Conservation (phyloP, 192 early-diverging fungal genomes). For the Podila epicladia region DNA sequence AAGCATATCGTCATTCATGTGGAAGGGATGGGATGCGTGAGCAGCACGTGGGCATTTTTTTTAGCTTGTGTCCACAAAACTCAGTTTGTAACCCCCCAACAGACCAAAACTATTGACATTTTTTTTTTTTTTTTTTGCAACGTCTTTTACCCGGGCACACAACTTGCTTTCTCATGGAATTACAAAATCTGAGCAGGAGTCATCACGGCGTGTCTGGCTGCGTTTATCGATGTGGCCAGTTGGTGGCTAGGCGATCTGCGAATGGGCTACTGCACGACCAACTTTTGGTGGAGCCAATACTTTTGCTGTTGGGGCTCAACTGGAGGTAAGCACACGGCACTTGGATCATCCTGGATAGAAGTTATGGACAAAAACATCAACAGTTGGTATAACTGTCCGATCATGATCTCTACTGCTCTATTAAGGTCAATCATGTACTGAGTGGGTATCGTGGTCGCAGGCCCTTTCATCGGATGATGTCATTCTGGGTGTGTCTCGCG, state of each 20-base stretch:
- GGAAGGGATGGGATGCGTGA: too few relatives aligned
- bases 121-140: too few relatives aligned
- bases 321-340: constrained; percentile 23
- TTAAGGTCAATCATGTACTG: constrained; percentile 21
- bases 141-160: not conserved
- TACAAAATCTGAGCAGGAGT: constrained; percentile 24
- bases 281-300: constrained; percentile 79
- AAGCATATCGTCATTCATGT: not conserved
- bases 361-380: not conserved
- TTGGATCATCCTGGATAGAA: too few relatives aligned
- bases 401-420: too few relatives aligned
- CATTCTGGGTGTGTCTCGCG: constrained; percentile 28
- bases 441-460: constrained; percentile 52
- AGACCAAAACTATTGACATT: too few relatives aligned
- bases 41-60: too few relatives aligned
- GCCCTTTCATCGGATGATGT: constrained; percentile 21
- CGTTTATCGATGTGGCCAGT: constrained; percentile 75
- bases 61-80: too few relatives aligned
- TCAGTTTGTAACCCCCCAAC: too few relatives aligned
- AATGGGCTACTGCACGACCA: constrained; percentile 80
- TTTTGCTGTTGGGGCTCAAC: constrained; percentile 82
- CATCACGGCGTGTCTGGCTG: constrained; percentile 68
- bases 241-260: constrained; percentile 88
- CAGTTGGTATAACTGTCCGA: too few relatives aligned
- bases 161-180: not conserved